Percentiles rank a stretch among this genome's conserved stretches.
These are phyloP conservation scores for Neonectria magnoliae DNA, from an alignment of 2,329 filamentous ascomycete genomes.

Conservation along the genomic window DNA sequence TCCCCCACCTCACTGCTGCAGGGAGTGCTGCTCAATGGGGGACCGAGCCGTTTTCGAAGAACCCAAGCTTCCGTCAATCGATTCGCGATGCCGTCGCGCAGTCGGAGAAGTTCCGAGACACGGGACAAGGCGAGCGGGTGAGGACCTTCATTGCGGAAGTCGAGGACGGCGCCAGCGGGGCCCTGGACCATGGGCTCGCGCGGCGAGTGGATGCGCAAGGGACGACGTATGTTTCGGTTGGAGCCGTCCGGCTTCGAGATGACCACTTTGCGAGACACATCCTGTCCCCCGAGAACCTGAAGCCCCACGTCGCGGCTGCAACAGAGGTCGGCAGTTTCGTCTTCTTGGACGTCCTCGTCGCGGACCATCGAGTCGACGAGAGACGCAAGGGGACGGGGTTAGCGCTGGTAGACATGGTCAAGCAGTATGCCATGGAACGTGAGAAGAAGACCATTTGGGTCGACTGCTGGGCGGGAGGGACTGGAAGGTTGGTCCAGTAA, in stretches of 20 bases:
- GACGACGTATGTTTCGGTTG: slow-evolving; percentile 27
- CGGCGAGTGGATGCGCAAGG: slow-evolving; percentile 30
- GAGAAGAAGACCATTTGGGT: slow-evolving; percentile 38
- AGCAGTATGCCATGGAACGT: slow-evolving; percentile 29
- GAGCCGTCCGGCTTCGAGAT: slow-evolving; percentile 26
- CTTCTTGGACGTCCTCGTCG: slow-evolving; percentile 29
- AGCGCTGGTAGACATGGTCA: slow-evolving; percentile 29
- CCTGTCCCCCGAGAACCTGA: slow-evolving; percentile 20
- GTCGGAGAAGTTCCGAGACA: slow-evolving; percentile 40
- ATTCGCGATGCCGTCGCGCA: slow-evolving; percentile 33
- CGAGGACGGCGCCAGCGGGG: slow-evolving; percentile 19
- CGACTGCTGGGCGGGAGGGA: slow-evolving; percentile 43
- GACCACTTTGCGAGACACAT: slow-evolving; percentile 26
- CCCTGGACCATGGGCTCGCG: slow-evolving; percentile 20
- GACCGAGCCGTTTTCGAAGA: slow-evolving; percentile 37
- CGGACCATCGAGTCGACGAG: slow-evolving; percentile 25
- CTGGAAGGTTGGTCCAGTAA: slow-evolving; percentile 35
- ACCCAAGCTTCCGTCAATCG: slow-evolving; percentile 34
- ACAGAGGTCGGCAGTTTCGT: slow-evolving; percentile 27
- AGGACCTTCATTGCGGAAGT: slow-evolving; percentile 44
- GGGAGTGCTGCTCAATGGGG: slow-evolving; percentile 46
- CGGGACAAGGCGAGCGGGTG: slow-evolving; percentile 37
- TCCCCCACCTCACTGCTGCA: slow-evolving; percentile 41
- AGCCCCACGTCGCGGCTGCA: slow-evolving; percentile 23
- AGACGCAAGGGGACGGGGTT: slow-evolving; percentile 28